A percentile compares a stretch with the other conserved stretches of the same genome.
Conservation (phyloP, 2,329 filamentous ascomycete genomes). For the Trichoderma guizhouense region DNA sequence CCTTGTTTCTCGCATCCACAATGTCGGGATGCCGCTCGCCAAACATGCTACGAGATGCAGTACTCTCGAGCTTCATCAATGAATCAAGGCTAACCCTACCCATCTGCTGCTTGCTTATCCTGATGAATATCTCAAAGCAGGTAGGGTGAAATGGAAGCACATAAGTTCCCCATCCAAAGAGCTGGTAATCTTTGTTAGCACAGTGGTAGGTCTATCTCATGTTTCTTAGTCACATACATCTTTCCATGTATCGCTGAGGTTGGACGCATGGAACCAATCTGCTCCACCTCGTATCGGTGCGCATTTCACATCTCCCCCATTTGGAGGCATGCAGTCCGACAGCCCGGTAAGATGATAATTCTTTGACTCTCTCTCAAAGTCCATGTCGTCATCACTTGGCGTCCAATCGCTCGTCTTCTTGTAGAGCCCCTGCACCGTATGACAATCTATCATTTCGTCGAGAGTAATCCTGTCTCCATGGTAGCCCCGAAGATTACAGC, state of each 20-base stretch:
- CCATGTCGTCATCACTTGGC: conserved; percentile 20
- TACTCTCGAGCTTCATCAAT: conserved; percentile 14
- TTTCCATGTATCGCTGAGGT: neutral
- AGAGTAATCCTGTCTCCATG: conserved; percentile 25
- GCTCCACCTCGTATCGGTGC: conserved; percentile 1
- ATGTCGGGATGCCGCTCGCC: conserved; percentile 3
- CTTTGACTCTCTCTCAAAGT: conserved; percentile 20
- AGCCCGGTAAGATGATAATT: conserved; percentile 25
- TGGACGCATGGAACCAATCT: neutral
- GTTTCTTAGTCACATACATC: neutral
- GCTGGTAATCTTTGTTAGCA: neutral
- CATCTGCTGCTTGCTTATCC: conserved; percentile 22
- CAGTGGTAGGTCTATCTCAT: neutral
- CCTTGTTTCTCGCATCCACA: neutral
- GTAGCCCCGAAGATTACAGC: conserved; percentile 21
- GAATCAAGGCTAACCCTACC: conserved; percentile 22
- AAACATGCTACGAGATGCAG: neutral
- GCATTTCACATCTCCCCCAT: neutral
- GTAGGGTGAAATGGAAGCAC: conserved; percentile 30
- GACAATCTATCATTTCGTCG: conserved; percentile 28
- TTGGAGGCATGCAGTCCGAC: conserved; percentile 18
- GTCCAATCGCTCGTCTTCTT: conserved; percentile 23
- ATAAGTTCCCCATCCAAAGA: neutral
- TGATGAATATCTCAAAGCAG: conserved; percentile 30
- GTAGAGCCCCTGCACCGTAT: conserved; percentile 27